A percentile compares a stretch with the other conserved stretches of the same genome.
These are phyloP conservation scores for Teunomyces kruisii DNA, from an alignment of 805 yeast genomes.

Conservation along the genomic window DNA sequence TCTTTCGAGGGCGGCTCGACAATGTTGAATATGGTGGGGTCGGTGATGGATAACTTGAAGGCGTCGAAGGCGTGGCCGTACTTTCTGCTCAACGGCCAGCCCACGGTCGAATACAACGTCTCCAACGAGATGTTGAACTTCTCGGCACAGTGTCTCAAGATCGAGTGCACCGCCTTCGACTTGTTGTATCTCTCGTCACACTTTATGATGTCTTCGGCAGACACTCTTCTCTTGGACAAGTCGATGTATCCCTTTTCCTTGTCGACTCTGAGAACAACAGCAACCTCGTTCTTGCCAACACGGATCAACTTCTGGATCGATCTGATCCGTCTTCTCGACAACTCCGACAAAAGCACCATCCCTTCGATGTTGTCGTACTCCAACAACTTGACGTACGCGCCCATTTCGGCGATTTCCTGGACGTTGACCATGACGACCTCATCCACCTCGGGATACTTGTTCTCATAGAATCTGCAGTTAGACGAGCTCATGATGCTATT, in stretches of 20 bases:
- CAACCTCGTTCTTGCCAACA: constrained; percentile 98
- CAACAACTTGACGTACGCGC: constrained; percentile 92
- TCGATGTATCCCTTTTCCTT: constrained; percentile 98
- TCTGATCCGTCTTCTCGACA: constrained; percentile 97
- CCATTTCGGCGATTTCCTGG: constrained; percentile 98
- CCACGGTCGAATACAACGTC: constrained; percentile 79
- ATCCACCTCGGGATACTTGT: constrained; percentile 97
- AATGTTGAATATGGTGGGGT: constrained; percentile 81
- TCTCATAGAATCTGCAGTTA: constrained; percentile 94
- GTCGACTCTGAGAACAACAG: constrained; percentile 95
- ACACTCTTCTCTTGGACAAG: constrained; percentile 94
- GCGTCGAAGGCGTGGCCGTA: constrained; percentile 98
- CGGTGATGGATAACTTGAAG: constrained; percentile 92
- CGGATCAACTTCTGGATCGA: constrained; percentile 96
- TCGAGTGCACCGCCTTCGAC: constrained; percentile 97
- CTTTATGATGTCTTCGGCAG: constrained; percentile 94
- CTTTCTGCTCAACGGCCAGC: constrained; percentile 96
- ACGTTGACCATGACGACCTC: constrained; percentile 99
- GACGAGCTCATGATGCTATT: constrained; percentile 65
- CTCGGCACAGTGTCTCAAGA: constrained; percentile 96
- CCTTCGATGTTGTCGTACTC: constrained; percentile 99
- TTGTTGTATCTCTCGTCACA: constrained; percentile 98
- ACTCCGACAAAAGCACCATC: constrained; percentile 92
- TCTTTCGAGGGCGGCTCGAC: constrained; percentile 70
- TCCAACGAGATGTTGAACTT: constrained; percentile 88